Base-by-base conservation (phyloP, 192 early-diverging fungal genomes). In the Neocallimastix lanati region DNA sequence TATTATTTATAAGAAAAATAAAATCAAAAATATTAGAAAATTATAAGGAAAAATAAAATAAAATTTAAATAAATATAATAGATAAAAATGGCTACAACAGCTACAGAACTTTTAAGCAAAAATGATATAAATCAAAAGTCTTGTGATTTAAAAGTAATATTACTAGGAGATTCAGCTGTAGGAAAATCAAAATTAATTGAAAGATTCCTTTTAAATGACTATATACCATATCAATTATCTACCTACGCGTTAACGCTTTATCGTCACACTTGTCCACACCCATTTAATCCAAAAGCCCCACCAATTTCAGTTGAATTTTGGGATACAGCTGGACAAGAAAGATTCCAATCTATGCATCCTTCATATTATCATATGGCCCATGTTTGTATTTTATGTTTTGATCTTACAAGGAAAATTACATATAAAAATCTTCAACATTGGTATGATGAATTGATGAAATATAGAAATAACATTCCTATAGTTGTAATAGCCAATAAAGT, bases 401-500 rank as follows among this genome's bases (percentile, higher is more conserved):
- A 90, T 81, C 82, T 89, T 77, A 90, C 88, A 76, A 82, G 89
- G 29, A 90, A 90, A 84, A 81, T 90, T 78, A 90, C 89, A 50
- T 84, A 82, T 81, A 90, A 90, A 80, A 88, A 89, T 82, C 80
- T 90, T 29, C 88, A 90, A 76, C 79, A 77, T 28, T 90, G 89
- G 89, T 90, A 88, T 82, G 82, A 86, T 15, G 86, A 89, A 82
- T 82, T 89, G 29, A 28, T 38, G 76, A 29, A 67, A 38, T 33
- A 82, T 50, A 79, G 29, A n/a, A 38, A 76, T 33, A 78, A 85
- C 76, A 82, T 89, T 37, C 89, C 89, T 14, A 81, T 90, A 21
- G 82, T 90, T 18, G 83, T 89, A 13, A 83, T 90, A 27, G 89
- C 89, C n/a, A 90, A 90, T 82, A 90, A 90, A 80, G 84, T 90